Base-by-base conservation (phyloP, 2,329 filamentous ascomycete genomes). In the Colletotrichum godetiae region DNA sequence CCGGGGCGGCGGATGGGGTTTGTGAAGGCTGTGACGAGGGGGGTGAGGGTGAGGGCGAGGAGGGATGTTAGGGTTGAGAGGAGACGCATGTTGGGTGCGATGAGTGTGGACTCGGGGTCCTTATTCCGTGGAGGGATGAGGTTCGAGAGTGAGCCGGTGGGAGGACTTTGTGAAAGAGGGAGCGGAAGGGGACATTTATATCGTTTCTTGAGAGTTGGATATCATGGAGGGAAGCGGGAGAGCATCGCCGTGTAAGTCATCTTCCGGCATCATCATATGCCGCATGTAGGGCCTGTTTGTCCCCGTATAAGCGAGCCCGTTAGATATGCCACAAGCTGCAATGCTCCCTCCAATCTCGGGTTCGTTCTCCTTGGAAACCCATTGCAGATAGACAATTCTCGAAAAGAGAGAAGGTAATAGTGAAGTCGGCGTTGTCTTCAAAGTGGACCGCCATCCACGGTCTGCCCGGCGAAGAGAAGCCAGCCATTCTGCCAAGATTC, bases 1-100 rank as follows among this genome's bases (percentile, higher is more conserved):
- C 87, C 84, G 0, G 82, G 83, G 19, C 82, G 80, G 52, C 86
- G 85, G 63, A 90, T 82, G 0, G 88, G 88, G 73, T 90, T 90
- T 35, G 86, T 86, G 74, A 85, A 90, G 24, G 83, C 81, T 13
- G 73, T 59, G 29, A 72, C 75, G 22, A 63, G 61, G 55, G 72
- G 56, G 13, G 76, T 35, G 8, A 27, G 13, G 7, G 56, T 19
- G 27, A 79, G 63, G 56, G 69, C 73, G 6, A 76, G 62, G 10
- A 74, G 3, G 35, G 52, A 53, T 1, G 35, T 56, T 1, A 57
- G 63, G 42, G 37, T 31, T 19, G 65, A 85, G 5, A 75, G 29
- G 31, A 67, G 55, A 24, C 29, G 15, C 10, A 29, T 22, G 1
- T 49, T 62, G 42, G 6, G 19, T 19, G 31, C 6, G 42, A 11